A percentile compares a stretch with the other conserved stretches of the same genome.
These are phyloP conservation scores for Syzygium jambos DNA, from an alignment of 345 rosid species.

Conservation along the genomic window DNA sequence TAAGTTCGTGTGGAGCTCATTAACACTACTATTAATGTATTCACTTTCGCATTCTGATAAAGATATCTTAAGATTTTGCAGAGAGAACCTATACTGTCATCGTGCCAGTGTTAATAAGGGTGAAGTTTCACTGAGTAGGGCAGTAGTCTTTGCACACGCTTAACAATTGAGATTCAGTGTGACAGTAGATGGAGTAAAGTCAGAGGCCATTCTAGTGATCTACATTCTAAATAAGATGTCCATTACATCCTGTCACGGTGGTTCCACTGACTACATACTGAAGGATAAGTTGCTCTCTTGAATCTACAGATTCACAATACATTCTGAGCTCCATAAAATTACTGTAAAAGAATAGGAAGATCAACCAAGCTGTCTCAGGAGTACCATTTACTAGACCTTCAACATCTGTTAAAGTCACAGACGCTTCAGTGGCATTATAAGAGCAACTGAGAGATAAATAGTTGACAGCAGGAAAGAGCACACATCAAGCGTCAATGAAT, in stretches of 20 bases:
- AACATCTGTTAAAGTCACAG: background rate
- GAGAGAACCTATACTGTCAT: background rate
- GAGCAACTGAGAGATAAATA: background rate
- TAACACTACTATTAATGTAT: background rate
- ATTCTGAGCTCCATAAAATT: background rate
- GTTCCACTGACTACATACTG: background rate
- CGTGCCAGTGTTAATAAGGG: background rate
- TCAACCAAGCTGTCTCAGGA: background rate
- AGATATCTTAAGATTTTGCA: background rate
- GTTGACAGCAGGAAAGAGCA: background rate
- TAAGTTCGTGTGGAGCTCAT: background rate
- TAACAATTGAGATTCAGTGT: background rate
- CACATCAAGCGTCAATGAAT: slow-evolving; percentile 55
- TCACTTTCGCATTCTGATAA: background rate
- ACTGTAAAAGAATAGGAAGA: background rate
- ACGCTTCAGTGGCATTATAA: background rate
- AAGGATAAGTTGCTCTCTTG: background rate
- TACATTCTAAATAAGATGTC: background rate
- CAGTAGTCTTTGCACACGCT: background rate
- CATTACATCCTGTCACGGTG: background rate
- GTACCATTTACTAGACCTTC: background rate
- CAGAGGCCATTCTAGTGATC: background rate
- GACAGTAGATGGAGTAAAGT: background rate
- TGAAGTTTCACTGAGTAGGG: background rate
- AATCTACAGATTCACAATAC: background rate